These are phyloP conservation scores for Daldinia childiae DNA, from an alignment of 495 filamentous ascomycete genomes.

Conservation along the genomic window DNA sequence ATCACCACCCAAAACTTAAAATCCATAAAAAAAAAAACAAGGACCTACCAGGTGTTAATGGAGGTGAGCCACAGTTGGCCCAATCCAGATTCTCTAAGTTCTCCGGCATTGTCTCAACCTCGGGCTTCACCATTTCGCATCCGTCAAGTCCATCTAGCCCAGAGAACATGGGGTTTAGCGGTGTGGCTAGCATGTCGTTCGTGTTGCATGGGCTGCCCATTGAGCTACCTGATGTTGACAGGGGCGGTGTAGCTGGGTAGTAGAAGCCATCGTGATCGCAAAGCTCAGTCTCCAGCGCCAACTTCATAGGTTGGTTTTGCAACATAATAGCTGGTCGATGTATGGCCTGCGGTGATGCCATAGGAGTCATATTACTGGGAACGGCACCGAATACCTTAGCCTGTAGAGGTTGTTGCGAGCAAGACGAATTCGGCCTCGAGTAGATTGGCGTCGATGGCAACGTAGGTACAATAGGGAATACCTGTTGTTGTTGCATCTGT, in stretches of 20 bases:
- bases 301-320: conserved; percentile 72
- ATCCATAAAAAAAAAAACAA: conserved; percentile 32
- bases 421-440: conserved; percentile 73
- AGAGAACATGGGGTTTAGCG: conserved; percentile 82
- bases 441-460: conserved; percentile 76
- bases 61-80: conserved; percentile 75
- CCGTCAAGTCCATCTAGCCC: conserved; percentile 72
- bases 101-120: conserved; percentile 78
- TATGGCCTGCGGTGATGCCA: conserved; percentile 80
- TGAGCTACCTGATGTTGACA: conserved; percentile 83
- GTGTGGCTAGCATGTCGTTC: conserved; percentile 80
- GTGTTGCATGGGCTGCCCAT: conserved; percentile 84
- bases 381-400: conserved; percentile 67
- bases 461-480: conserved; percentile 62
- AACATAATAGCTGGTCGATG: conserved; percentile 80
- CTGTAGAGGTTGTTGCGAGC: conserved; percentile 67
- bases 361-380: conserved; percentile 73
- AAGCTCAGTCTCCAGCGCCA: conserved; percentile 84
- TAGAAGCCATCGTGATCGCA: conserved; percentile 71
- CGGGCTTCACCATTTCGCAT: conserved; percentile 83
- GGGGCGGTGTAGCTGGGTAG: conserved; percentile 87
- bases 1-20: conserved; percentile 12
- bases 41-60: conserved; percentile 89
- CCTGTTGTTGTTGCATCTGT: conserved; percentile 57
- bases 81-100: conserved; percentile 80